phyloP scores from a whole-genome alignment of 495 filamentous ascomycete genomes.

The Aspergillus saccharolyticus region DNA sequence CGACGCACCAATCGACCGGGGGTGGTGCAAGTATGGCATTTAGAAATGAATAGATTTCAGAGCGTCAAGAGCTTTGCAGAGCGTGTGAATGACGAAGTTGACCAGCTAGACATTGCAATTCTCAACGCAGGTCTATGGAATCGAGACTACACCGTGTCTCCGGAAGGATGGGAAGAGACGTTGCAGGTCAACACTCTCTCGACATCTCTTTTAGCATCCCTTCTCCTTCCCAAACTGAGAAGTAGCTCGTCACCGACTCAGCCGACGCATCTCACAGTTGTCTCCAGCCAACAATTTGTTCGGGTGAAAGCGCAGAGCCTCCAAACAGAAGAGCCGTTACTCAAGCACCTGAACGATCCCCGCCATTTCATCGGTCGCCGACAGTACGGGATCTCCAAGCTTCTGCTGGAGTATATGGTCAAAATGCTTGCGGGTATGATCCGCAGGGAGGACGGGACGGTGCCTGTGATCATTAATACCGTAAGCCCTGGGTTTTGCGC shows the following conservation, averaged over 20 bases:
- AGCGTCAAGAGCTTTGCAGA: constrained; percentile 45
- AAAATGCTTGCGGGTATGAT: constrained; percentile 32
- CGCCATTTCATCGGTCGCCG: constrained; percentile 27
- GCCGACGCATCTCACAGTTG: constrained; percentile 33
- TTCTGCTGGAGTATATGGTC: constrained; percentile 43
- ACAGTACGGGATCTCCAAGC: constrained; percentile 45
- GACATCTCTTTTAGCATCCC: constrained; percentile 49
- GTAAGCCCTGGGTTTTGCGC: constrained; percentile 42
- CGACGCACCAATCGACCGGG: constrained; percentile 34
- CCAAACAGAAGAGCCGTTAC: constrained; percentile 25
- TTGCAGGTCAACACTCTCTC: constrained; percentile 58
- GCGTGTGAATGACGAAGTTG: constrained; percentile 33
- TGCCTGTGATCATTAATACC: constrained; percentile 43
- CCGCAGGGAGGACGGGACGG: constrained; percentile 29
- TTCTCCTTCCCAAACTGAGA: constrained; percentile 49
- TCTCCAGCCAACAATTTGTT: constrained; percentile 41
- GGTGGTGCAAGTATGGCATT: constrained; percentile 46
- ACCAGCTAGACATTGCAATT: constrained; percentile 37
- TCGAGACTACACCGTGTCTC: constrained; percentile 26
- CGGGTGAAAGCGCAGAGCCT: constrained; percentile 33
- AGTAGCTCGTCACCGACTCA: constrained; percentile 21
- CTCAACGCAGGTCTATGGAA: constrained; percentile 45
- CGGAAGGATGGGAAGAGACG: constrained; percentile 50
- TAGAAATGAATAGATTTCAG: constrained; percentile 50
- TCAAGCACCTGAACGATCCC: constrained; percentile 32